Evolutionary conservation across 2,329 filamentous ascomycete species (phyloP).

Genomic region (Colletotrichum magnum): DNA sequence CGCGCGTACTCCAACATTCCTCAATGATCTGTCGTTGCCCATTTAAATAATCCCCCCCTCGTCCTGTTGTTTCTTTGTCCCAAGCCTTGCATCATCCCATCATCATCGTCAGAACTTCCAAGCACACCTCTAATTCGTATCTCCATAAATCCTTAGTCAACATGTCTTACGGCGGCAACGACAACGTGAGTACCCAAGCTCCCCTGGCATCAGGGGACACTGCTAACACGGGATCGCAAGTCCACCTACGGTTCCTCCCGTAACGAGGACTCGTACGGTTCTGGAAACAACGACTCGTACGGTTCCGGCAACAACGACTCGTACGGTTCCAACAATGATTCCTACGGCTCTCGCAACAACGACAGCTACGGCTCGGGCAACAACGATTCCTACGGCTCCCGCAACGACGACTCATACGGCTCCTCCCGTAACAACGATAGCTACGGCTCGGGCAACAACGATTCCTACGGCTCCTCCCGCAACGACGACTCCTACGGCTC

Average conservation of each 20-base stretch:
- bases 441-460: constrained; percentile 41
- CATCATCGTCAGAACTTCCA: constrained; percentile 7
- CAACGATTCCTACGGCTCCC: constrained; percentile 41
- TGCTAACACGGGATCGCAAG: constrained; percentile 17
- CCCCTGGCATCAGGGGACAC: background rate
- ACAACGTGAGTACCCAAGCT: constrained; percentile 48
- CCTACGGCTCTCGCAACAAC: constrained; percentile 41
- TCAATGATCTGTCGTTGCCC: background rate
- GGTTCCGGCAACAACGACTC: constrained; percentile 27
- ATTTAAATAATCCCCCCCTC: constrained; percentile 26
- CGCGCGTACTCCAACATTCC: background rate
- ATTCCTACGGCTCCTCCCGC: constrained; percentile 41
- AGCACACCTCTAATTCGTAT: background rate
- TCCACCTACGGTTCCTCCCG: constrained; percentile 42
- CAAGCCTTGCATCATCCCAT: constrained; percentile 9
- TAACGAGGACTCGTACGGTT: constrained; percentile 22
- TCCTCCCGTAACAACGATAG: constrained; percentile 37
- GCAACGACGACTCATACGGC: constrained; percentile 34
- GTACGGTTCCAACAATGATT: constrained; percentile 2
- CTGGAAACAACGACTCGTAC: background rate
- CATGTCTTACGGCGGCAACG: constrained; percentile 65
- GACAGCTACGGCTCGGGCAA: constrained; percentile 34
- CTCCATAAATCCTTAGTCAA: constrained; percentile 39
- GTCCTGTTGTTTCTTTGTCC: background rate
- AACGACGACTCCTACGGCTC: constrained; percentile 30